Evolutionary conservation across 805 yeast species (phyloP).

Genomic region (Isabelozyma rhagii): DNA sequence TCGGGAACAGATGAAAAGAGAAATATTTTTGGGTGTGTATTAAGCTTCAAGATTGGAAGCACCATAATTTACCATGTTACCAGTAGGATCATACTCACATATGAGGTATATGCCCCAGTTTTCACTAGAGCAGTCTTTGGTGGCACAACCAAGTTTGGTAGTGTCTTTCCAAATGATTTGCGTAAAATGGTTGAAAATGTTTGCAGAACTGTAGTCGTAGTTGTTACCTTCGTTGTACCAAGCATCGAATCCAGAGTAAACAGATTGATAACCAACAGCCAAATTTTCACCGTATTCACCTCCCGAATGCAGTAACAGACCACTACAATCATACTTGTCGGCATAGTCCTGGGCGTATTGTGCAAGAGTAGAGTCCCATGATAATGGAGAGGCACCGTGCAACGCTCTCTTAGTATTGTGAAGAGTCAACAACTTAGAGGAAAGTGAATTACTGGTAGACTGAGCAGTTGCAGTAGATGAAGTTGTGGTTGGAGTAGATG

Average conservation of each 20-base stretch:
- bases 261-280: constrained; percentile 33
- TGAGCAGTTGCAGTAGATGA: neutral
- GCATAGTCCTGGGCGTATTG: constrained; percentile 50
- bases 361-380: constrained; percentile 56
- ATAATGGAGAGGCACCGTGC: constrained; percentile 49
- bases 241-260: constrained; percentile 30
- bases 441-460: constrained; percentile 23
- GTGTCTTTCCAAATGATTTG: constrained; percentile 73
- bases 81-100: constrained; percentile 74
- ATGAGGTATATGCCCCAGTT: constrained; percentile 57
- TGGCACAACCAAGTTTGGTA: constrained; percentile 68
- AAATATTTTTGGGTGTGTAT: neutral
- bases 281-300: constrained; percentile 41
- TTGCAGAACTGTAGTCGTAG: constrained; percentile 28
- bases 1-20: neutral
- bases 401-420: constrained; percentile 58
- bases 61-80: constrained; percentile 56
- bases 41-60: neutral
- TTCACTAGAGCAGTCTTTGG: constrained; percentile 50
- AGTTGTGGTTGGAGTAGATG: constrained; percentile 1
- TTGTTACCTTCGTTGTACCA: constrained; percentile 40
- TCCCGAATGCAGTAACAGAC: constrained; percentile 34
- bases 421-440: constrained; percentile 46
- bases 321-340: constrained; percentile 46
- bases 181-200: constrained; percentile 62